Evolutionary conservation across 2,329 filamentous ascomycete species (phyloP).

Genomic region (Diplodia intermedia): DNA sequence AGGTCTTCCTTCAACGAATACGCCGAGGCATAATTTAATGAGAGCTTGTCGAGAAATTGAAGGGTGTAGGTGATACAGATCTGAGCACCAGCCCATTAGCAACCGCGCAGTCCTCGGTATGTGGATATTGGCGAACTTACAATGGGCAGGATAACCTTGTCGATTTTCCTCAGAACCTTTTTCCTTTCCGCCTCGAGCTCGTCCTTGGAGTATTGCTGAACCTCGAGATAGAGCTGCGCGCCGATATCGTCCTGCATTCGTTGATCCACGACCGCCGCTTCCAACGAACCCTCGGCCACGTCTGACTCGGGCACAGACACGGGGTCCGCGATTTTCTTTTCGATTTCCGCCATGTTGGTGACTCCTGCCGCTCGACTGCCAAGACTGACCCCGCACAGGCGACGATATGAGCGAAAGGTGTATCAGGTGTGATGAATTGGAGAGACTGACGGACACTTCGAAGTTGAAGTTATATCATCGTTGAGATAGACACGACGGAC

Average conservation of each 20-base stretch:
- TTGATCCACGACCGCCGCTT: neutral
- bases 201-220: slow-evolving; percentile 52
- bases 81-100: slow-evolving; percentile 34
- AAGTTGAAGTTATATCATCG: slow-evolving; percentile 2
- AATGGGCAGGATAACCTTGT: slow-evolving; percentile 57
- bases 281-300: slow-evolving; percentile 19
- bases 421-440: neutral
- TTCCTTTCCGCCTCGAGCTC: slow-evolving; percentile 54
- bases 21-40: slow-evolving; percentile 51
- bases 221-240: slow-evolving; percentile 55
- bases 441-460: neutral
- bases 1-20: slow-evolving; percentile 49
- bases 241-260: slow-evolving; percentile 50
- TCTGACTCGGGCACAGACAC: slow-evolving; percentile 14
- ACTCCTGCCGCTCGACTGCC: neutral
- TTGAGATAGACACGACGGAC: neutral
- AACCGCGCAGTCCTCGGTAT: too few species aligned
- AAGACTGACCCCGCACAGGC: neutral
- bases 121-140: slow-evolving; percentile 38
- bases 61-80: slow-evolving; percentile 54
- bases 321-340: slow-evolving; percentile 23
- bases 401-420: neutral
- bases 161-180: slow-evolving; percentile 53
- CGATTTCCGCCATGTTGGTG: slow-evolving; percentile 14
- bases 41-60: slow-evolving; percentile 55